Conservation (phyloP, 1,139 yeast species). For the Protomyces inouyei region DNA sequence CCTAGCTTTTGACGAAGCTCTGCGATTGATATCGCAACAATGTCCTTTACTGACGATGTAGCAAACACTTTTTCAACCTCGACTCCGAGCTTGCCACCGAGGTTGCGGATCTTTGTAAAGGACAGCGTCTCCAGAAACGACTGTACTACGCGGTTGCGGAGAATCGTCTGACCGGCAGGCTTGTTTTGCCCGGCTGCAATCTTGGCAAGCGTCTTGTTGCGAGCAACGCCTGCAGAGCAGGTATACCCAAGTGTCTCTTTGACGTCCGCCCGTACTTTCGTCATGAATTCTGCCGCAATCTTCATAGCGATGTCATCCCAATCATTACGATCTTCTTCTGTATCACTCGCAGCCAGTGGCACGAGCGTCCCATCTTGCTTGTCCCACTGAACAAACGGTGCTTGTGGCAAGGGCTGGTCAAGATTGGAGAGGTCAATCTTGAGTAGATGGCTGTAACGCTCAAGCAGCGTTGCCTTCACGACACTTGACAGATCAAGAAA, state of each 20-base stretch:
- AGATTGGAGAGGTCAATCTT: conserved; percentile 16
- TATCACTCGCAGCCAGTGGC: conserved; percentile 32
- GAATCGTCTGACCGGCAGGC: conserved; percentile 68
- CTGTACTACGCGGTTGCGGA: conserved; percentile 49
- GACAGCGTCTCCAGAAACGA: conserved; percentile 58
- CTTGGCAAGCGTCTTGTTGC: conserved; percentile 74
- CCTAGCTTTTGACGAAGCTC: conserved; percentile 42
- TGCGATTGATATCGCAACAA: conserved; percentile 32
- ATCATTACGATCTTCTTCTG: conserved; percentile 44
- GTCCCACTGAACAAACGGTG: conserved; percentile 34
- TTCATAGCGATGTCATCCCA: conserved; percentile 81
- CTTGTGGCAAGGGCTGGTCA: conserved; percentile 23
- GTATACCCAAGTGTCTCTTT: conserved; percentile 63
- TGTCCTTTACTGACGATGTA: conserved; percentile 34
- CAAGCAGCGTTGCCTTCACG: conserved; percentile 42
- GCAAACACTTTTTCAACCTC: conserved; percentile 44
- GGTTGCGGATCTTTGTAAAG: conserved; percentile 72
- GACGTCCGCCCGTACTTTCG: conserved; percentile 52
- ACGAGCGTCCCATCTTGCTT: conserved; percentile 35
- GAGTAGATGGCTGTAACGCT: conserved; percentile 41
- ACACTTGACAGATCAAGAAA: conserved; percentile 72
- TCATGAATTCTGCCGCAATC: conserved; percentile 59
- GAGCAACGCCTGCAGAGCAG: conserved; percentile 82
- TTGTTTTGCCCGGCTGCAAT: conserved; percentile 82
- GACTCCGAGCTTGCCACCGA: conserved; percentile 87